Percentiles rank a stretch among this genome's conserved stretches.
phyloP scores from a whole-genome alignment of 2,329 filamentous ascomycete species.

The Fusarium sublunatum region DNA sequence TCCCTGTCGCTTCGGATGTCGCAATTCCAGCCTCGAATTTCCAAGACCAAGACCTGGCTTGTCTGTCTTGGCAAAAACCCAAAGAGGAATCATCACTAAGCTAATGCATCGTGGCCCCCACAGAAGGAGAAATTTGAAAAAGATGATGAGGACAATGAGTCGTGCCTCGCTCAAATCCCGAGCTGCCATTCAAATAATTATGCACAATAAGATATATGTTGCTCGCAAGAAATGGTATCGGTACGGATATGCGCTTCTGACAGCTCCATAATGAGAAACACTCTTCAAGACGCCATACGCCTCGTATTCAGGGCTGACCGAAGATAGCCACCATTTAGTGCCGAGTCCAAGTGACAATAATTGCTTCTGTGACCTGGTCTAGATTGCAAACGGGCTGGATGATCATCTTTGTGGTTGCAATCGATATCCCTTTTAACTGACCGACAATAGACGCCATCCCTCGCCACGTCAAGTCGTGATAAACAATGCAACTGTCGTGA shows the following conservation, averaged over 20 bases:
- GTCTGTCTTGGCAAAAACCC: neutral
- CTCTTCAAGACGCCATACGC: no score
- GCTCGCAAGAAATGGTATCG: no score
- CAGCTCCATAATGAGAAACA: no score
- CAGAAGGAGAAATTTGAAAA: slow-evolving; percentile 6
- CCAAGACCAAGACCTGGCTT: neutral
- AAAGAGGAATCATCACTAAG: neutral
- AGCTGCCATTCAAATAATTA: no score
- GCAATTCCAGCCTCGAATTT: slow-evolving; percentile 34
- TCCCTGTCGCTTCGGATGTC: slow-evolving; percentile 34
- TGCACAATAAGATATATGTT: no score
- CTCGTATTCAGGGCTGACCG: no score
- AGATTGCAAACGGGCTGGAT: neutral
- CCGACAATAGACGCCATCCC: neutral
- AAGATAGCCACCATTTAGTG: no score
- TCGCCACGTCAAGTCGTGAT: slow-evolving; percentile 1
- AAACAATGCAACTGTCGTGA: slow-evolving; percentile 6
- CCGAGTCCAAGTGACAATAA: no score
- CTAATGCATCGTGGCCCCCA: slow-evolving; percentile 19
- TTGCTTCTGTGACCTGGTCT: neutral
- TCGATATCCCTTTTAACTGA: neutral
- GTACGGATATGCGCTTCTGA: no score
- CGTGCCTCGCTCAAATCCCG: no score
- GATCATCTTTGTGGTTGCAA: neutral
- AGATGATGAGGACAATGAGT: neutral